Base-by-base conservation (phyloP, 257 asterid species). In the Fraxinus cuspidata region DNA sequence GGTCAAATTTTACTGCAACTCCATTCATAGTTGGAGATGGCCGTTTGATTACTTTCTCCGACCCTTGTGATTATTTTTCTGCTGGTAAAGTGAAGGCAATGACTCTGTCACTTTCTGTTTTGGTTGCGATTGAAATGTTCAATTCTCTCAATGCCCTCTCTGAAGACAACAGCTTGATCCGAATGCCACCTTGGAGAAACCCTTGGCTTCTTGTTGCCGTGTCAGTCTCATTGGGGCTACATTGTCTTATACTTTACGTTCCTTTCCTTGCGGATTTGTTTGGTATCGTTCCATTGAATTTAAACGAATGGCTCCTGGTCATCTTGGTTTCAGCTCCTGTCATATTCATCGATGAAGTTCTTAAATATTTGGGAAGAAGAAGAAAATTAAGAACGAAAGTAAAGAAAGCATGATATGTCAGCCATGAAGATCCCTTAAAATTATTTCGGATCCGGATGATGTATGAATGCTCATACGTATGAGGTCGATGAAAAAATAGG, bases 181-280 rank as follows among this genome's bases (percentile, higher is more conserved):
- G 66, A 68, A 92, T 94, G 97, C 97, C 98, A 38, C 98, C 98
- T 1, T 94, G 97, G 98, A 88, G 78, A 21, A 94, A 92, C 51
- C 97, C 93, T 11, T 94, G 96, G 96, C 97, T 94, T 47, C 91
- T 94, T 19, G 85, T 90, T 31, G 97, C 97, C 58, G 91, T 91
- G 94, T 82, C 91, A 0, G 31, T 87, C n/a, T 94, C 97, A 3
- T 38, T 92, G 11, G 87, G 88, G 31, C 80, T 91, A 21, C 98
- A 91, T 78, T 88, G 93, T 44, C 19, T 93, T 78, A 84, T 93
- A 38, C 96, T 93, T 13, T 89, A 90, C 21, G 91, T 90, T 11
- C 98, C 97, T 3, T 83, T 89, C 47, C 85, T 91, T 5, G 93
- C 97, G 13, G 86, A 84, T 3, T 88, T 93, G 86, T 93, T 91